Conservation (phyloP, 768 basidiomycete species). For the Tylopilus balloui region DNA sequence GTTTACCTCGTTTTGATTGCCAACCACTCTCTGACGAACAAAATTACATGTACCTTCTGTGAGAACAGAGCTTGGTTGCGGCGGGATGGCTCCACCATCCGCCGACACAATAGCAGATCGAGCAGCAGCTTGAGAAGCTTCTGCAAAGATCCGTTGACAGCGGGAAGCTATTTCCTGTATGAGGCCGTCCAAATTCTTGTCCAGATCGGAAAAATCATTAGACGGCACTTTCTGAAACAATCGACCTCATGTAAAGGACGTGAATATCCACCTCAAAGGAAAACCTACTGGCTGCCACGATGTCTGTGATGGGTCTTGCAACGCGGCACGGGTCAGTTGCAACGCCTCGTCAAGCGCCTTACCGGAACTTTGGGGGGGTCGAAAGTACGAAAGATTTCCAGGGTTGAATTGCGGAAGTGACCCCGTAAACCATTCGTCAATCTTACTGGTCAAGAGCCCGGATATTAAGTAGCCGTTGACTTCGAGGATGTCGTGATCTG, state of each 20-base stretch:
- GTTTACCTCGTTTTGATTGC: conserved; percentile 48
- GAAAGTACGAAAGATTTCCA: conserved; percentile 28
- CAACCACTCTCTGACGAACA: conserved; percentile 53
- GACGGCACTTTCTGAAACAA: conserved; percentile 42
- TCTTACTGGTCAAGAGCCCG: conserved; percentile 60
- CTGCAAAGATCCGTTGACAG: conserved; percentile 59
- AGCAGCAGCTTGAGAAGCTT: conserved; percentile 58
- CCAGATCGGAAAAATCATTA: conserved; percentile 52
- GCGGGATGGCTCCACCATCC: conserved; percentile 29
- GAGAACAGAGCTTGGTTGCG: conserved; percentile 30
- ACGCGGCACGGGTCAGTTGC: conserved; percentile 44
- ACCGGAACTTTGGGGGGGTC: conserved; percentile 18
- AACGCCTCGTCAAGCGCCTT: conserved; percentile 36
- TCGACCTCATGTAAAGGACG: conserved; percentile 24
- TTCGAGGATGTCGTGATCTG: conserved; percentile 69
- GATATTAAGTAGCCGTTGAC: conserved; percentile 76
- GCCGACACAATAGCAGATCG: conserved; percentile 49
- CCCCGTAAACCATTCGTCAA: conserved; percentile 81
- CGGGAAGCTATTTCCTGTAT: conserved; percentile 55
- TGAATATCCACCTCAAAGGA: conserved; percentile 24
- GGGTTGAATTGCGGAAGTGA: conserved; percentile 36
- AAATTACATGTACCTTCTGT: conserved; percentile 32
- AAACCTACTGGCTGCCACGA: conserved; percentile 52
- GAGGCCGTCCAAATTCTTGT: conserved; percentile 66
- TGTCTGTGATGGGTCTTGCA: conserved; percentile 43